Conservation (phyloP, 345 rosid genomes). For the Lagerstroemia speciosa region DNA sequence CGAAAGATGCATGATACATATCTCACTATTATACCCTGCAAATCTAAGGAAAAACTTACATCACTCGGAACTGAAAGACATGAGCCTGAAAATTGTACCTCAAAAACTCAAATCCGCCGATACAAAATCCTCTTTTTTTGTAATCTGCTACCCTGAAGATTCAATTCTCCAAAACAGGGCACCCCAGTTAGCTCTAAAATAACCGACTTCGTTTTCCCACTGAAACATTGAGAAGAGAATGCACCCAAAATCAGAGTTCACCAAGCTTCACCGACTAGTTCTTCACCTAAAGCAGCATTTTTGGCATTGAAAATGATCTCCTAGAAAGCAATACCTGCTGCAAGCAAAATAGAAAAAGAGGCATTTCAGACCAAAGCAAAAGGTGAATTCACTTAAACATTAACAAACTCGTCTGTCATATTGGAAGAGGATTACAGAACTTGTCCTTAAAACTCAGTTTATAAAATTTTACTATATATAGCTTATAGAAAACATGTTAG, state of each 20-base stretch:
- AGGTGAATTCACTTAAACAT: no score
- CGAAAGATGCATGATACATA: conserved; percentile 9
- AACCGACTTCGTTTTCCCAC: conserved; percentile 21
- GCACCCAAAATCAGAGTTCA: not conserved
- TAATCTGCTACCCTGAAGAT: conserved; percentile 31
- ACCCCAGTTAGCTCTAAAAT: conserved; percentile 50
- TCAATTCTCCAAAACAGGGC: conserved; percentile 35
- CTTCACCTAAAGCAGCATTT: no score
- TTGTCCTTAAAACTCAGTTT: no score
- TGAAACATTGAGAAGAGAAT: not conserved
- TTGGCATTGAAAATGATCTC: no score
- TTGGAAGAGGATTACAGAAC: no score
- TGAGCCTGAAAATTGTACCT: conserved; percentile 29
- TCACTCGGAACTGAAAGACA: conserved; percentile 39
- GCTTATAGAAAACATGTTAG: no score
- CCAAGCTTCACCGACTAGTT: no score
- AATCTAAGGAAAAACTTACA: conserved; percentile 36
- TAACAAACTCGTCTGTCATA: no score
- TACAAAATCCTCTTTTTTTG: conserved; percentile 43
- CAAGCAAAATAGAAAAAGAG: no score
- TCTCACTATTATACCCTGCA: conserved; percentile 19
- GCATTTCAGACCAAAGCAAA: no score
- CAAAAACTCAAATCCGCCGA: conserved; percentile 47
- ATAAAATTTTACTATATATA: no score
- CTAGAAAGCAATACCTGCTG: no score